Evolutionary conservation across 2,329 filamentous ascomycete species (phyloP).

Genomic region (Biscogniauxia mediterranea): DNA sequence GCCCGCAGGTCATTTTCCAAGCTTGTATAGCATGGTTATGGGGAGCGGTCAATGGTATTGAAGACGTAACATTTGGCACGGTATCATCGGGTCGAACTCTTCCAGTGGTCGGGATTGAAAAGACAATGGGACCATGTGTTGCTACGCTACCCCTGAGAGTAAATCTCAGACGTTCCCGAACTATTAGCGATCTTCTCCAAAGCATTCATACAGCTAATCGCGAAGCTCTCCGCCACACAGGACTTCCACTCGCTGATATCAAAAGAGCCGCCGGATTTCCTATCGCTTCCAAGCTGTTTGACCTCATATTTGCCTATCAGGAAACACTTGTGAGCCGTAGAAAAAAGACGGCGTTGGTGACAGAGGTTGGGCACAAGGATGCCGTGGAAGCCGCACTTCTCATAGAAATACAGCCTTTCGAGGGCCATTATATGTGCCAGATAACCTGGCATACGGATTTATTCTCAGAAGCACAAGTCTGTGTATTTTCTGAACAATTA

Average conservation of each 20-base stretch:
- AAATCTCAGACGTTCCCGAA: constrained; percentile 50
- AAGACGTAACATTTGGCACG: constrained; percentile 71
- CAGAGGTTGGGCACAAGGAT: constrained; percentile 62
- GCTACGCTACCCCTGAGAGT: constrained; percentile 71
- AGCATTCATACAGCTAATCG: constrained; percentile 65
- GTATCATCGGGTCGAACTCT: constrained; percentile 80
- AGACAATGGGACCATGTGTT: constrained; percentile 77
- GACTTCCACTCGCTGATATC: constrained; percentile 67
- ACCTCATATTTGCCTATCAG: constrained; percentile 82
- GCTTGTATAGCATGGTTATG: constrained; percentile 67
- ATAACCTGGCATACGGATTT: constrained; percentile 46
- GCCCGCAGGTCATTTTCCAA: constrained; percentile 74
- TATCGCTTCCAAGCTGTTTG: constrained; percentile 63
- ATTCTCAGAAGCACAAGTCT: constrained; percentile 55
- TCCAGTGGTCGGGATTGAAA: constrained; percentile 67
- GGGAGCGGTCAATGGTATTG: constrained; percentile 58
- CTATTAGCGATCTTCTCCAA: constrained; percentile 59
- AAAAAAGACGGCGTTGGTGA: constrained; percentile 37
- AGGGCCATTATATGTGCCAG: constrained; percentile 40
- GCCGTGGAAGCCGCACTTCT: constrained; percentile 73
- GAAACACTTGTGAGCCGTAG: constrained; percentile 56
- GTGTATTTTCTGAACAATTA: constrained; percentile 60
- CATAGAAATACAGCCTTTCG: constrained; percentile 69
- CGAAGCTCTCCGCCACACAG: constrained; percentile 61
- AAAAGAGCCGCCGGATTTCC: constrained; percentile 57